Percentiles rank a stretch among this genome's conserved stretches.
These are phyloP conservation scores for Withania somnifera DNA, from an alignment of 305 asterid species.

Conservation along the genomic window DNA sequence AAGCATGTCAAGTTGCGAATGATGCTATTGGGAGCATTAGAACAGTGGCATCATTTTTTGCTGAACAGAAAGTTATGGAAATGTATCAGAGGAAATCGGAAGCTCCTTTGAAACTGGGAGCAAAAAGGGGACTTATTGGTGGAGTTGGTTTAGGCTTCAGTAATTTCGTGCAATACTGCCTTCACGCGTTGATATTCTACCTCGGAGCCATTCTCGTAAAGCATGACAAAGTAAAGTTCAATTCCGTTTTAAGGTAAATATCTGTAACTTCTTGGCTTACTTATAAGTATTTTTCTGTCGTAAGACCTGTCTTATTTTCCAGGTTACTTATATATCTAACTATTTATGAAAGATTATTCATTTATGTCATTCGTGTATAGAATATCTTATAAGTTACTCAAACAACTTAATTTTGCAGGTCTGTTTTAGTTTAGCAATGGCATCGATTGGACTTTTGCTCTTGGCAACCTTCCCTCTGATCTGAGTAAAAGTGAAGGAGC, in stretches of 20 bases:
- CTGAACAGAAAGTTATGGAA: slow-evolving; percentile 43
- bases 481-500: slow-evolving; percentile 31
- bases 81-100: slow-evolving; percentile 28
- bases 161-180: slow-evolving; percentile 15
- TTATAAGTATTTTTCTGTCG: too few species aligned
- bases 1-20: slow-evolving; percentile 44
- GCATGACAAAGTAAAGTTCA: slow-evolving; percentile 25
- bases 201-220: slow-evolving; percentile 41
- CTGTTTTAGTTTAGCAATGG: slow-evolving; percentile 41
- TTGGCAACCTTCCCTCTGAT: slow-evolving; percentile 29
- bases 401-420: slow-evolving; percentile 25
- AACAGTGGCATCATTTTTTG: slow-evolving; percentile 49
- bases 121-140: slow-evolving; percentile 25
- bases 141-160: slow-evolving; percentile 40
- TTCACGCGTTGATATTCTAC: slow-evolving; percentile 37
- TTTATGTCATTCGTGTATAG: background rate
- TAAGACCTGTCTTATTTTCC: background rate
- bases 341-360: background rate
- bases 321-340: background rate
- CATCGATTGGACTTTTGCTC: slow-evolving; percentile 29
- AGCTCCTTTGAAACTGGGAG: slow-evolving; percentile 21
- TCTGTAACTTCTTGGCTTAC: background rate
- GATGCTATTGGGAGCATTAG: slow-evolving; percentile 52
- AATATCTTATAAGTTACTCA: background rate
- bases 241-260: slow-evolving; percentile 27